phyloP scores from a whole-genome alignment of 2,329 filamentous ascomycete species.

The Diplodia mutila region DNA sequence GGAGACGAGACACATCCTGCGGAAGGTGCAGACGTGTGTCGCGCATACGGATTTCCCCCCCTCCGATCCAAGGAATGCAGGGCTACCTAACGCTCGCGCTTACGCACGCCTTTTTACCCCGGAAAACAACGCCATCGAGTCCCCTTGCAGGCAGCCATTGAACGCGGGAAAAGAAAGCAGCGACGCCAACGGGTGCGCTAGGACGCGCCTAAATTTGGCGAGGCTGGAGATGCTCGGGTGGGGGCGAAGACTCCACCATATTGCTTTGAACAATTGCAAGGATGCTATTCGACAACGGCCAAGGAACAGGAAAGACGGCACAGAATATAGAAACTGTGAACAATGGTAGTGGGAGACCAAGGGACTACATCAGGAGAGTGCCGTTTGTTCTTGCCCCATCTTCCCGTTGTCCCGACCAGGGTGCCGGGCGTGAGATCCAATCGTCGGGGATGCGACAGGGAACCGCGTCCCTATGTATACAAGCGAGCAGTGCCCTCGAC shows the following conservation, averaged over 20 bases:
- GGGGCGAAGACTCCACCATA: background rate
- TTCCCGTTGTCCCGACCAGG: constrained; percentile 7
- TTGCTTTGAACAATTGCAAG: background rate
- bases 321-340: background rate
- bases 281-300: background rate
- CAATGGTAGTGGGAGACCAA: background rate
- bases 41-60: constrained; percentile 1
- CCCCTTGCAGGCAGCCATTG: background rate
- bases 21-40: background rate
- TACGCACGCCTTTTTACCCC: constrained; percentile 1
- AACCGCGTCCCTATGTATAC: background rate
- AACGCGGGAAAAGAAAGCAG: background rate
- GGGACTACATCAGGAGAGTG: background rate
- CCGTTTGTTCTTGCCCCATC: background rate
- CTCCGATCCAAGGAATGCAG: background rate
- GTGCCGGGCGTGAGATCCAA: constrained; percentile 8
- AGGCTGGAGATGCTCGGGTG: background rate
- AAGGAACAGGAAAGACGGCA: background rate
- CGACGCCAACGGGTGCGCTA: background rate
- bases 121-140: background rate
- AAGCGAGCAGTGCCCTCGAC: constrained; percentile 1
- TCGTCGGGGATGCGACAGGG: constrained; percentile 7
- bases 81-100: constrained; percentile 11
- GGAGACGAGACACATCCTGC: background rate
- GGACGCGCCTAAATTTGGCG: background rate